Percentiles rank a stretch among this genome's conserved stretches.
Evolutionary conservation across 1,284 basidiomycete species (phyloP).

Genomic region (Cutaneotrichosporon dermatis): DNA sequence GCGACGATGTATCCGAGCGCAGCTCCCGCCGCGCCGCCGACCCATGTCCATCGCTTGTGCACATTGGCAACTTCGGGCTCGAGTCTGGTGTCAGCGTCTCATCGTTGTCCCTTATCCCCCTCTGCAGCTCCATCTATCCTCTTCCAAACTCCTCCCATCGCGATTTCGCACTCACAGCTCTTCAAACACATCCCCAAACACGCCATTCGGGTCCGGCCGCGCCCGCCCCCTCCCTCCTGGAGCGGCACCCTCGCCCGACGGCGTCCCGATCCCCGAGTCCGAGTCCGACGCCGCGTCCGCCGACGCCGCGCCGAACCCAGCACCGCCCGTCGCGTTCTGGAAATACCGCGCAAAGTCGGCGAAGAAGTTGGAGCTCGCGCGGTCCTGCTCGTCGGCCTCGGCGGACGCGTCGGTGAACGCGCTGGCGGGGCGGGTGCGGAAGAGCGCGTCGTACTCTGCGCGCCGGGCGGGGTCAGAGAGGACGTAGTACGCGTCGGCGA

Average conservation of each 20-base stretch:
- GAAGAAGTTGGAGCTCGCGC: conserved; percentile 68
- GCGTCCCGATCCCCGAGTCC: not conserved
- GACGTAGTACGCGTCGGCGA: conserved; percentile 95
- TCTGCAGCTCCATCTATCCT: too few relatives aligned
- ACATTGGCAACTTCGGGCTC: conserved; percentile 48
- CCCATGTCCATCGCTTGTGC: conserved; percentile 44
- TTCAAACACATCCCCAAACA: conserved; percentile 86
- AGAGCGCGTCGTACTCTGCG: conserved; percentile 75
- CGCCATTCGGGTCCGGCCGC: conserved; percentile 66
- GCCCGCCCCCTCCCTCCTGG: conserved; percentile 7
- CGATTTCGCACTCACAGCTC: conserved; percentile 56
- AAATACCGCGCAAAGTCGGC: conserved; percentile 71
- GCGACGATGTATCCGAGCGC: conserved; percentile 82
- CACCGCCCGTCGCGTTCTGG: conserved; percentile 31
- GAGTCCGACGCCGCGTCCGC: not conserved
- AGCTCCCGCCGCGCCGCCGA: conserved; percentile 61
- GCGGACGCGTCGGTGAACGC: conserved; percentile 37
- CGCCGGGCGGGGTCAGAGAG: conserved; percentile 71
- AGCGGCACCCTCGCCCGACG: not conserved
- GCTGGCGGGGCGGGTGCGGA: conserved; percentile 50
- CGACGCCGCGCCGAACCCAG: too few relatives aligned
- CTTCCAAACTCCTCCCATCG: too few relatives aligned
- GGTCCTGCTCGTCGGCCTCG: conserved; percentile 54
- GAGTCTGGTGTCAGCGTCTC: conserved; percentile 28
- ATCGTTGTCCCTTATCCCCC: too few relatives aligned